Evolutionary conservation across 2,329 filamentous ascomycete genomes (phyloP), one percentile per base, ranked within the genome.

Genomic region (Fusarium annulatum): DNA sequence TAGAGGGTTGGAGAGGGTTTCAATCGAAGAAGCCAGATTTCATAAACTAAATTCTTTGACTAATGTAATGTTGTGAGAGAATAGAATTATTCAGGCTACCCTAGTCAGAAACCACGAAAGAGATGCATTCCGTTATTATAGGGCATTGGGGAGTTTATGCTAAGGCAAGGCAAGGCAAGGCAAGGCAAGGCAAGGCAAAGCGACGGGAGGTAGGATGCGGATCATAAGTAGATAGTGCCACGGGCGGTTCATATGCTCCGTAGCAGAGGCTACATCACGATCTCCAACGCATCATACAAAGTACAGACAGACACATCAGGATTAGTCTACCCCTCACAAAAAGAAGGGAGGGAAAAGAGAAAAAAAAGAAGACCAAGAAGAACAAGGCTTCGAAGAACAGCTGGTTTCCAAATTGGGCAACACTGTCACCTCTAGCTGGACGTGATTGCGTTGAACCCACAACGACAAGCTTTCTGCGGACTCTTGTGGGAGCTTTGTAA

Each of bases 361-460:
- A 33, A 33, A 61, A 52, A 52, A 61, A 57, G 48, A 67, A 46
- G 65, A 52, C 14, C 14, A 43, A 69, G 51, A 61, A 38, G 62
- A 67, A 53, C 38, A 67, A 53, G 43, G 60, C 71, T 60, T 59
- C 66, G 59, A 69, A 61, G 62, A 69, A 67, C 72, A 71, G 67
- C 58, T 67, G 62, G 74, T 80, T 80, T 76, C 79, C 79, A 28
- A 33, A 78, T 80, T 74, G 56, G 75, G 79, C 69, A 52, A 51
- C 34, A 58, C 60, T 72, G 76, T 74, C 69, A 62, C 56, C 65
- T 77, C 69, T 74, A 67, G 76, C 65, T 79, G 74, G 76, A 71
- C 48, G 61, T 52, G 58, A 34, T 38, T 49, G 34, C 41, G 26
- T 43, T 57, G 64, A 67, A 59, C 39, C 63, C 42, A 60, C 46